These are phyloP conservation scores for Alternaria rosae DNA, from an alignment of 2,329 filamentous ascomycete species.

Conservation along the genomic window DNA sequence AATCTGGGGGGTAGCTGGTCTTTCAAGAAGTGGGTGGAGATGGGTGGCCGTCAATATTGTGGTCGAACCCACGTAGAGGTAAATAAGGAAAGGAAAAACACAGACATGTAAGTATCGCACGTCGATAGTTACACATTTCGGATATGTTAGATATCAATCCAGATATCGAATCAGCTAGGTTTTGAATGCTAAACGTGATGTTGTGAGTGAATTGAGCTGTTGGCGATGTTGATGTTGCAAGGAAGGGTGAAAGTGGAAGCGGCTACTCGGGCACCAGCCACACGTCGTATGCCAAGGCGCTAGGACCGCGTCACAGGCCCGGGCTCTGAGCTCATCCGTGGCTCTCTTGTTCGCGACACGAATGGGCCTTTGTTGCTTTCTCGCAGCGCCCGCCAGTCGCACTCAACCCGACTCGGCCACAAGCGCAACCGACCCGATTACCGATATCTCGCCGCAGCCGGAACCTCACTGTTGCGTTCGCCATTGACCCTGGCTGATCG, in stretches of 20 bases:
- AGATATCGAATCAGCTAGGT: background rate
- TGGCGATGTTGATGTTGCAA: background rate
- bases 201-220: background rate
- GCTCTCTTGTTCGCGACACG: slow-evolving; percentile 23
- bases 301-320: slow-evolving; percentile 20
- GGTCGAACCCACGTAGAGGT: background rate
- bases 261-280: slow-evolving; percentile 1
- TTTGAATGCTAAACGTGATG: background rate
- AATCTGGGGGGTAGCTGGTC: background rate
- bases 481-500: slow-evolving; percentile 7
- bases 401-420: slow-evolving; percentile 27
- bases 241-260: background rate
- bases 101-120: slow-evolving; percentile 13
- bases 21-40: background rate
- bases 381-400: slow-evolving; percentile 30
- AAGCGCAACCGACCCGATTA: background rate
- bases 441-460: background rate
- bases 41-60: background rate
- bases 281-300: slow-evolving; percentile 18
- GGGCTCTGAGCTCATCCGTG: slow-evolving; percentile 10
- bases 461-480: background rate
- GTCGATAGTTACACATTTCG: slow-evolving; percentile 23
- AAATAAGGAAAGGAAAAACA: slow-evolving; percentile 9
- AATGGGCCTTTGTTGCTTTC: slow-evolving; percentile 27
- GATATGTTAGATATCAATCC: slow-evolving; percentile 18